A percentile compares a stretch with the other conserved stretches of the same genome.
Conservation (phyloP, 306 rosid genomes). For the Elaeagnus macrophylla region DNA sequence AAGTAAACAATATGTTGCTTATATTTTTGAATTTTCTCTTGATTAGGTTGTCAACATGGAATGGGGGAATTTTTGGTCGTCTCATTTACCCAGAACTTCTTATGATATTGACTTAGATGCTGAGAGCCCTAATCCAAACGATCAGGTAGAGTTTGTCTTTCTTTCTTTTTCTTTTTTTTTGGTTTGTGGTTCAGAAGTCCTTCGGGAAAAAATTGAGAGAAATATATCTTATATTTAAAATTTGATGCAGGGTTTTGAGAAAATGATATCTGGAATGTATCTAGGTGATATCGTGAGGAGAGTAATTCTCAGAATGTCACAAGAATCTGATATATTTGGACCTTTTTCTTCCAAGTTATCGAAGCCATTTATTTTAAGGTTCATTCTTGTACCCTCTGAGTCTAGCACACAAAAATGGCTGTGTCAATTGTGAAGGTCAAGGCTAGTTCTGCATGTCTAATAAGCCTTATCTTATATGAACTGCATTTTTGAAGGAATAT, state of each 20-base stretch:
- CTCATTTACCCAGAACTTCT: constrained; percentile 82
- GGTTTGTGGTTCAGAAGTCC: constrained; percentile 7
- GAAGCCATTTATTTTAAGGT: constrained; percentile 65
- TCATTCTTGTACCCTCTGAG: constrained; percentile 5
- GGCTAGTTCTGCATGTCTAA: too few relatives aligned
- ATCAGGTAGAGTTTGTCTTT: constrained; percentile 47
- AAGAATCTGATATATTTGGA: constrained; percentile 63
- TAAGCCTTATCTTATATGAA: too few relatives aligned
- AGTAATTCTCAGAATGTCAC: constrained; percentile 68
- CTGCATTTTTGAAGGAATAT: too few relatives aligned
- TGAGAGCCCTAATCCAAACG: constrained; percentile 84
- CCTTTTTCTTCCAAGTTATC: constrained; percentile 51
- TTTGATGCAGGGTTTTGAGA: constrained; percentile 76
- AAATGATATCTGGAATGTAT: constrained; percentile 95
- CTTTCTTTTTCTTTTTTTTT: too few relatives aligned
- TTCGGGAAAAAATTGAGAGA: neutral
- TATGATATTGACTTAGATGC: constrained; percentile 76
- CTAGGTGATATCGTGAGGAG: constrained; percentile 90
- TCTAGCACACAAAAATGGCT: neutral
- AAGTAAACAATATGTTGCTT: too few relatives aligned
- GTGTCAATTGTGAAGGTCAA: too few relatives aligned
- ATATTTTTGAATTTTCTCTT: neutral
- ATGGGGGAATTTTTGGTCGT: constrained; percentile 94
- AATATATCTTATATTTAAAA: constrained; percentile 13
- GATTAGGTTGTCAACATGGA: constrained; percentile 83